phyloP scores from a whole-genome alignment of 2,329 filamentous ascomycete genomes.

The Beauveria sp. region DNA sequence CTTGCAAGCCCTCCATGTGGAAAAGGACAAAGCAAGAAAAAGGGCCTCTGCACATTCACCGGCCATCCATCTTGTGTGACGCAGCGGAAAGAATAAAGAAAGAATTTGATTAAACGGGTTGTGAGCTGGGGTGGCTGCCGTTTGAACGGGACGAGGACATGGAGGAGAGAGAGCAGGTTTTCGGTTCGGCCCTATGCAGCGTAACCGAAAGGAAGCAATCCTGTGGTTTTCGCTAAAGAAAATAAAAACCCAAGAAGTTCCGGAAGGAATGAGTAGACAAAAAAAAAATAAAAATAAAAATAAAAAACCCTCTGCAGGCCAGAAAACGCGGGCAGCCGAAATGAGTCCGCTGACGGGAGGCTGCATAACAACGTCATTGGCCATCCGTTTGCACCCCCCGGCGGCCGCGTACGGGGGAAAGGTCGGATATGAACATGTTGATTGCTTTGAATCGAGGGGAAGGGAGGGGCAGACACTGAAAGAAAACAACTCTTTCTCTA shows the following conservation, averaged over 20 bases:
- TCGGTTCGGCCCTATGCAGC: background rate
- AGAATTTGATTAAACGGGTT: too few relatives aligned
- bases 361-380: constrained; percentile 4
- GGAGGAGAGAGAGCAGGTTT: background rate
- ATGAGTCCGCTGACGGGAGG: background rate
- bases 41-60: too few relatives aligned
- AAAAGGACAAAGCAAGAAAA: background rate
- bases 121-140: background rate
- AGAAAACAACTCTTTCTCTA: too few relatives aligned
- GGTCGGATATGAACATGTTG: too few relatives aligned
- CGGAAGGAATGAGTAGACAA: background rate
- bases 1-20: background rate
- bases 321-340: background rate
- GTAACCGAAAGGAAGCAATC: background rate
- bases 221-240: background rate
- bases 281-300: background rate
- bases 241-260: background rate
- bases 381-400: background rate
- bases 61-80: too few relatives aligned
- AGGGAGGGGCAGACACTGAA: too few relatives aligned
- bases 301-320: background rate
- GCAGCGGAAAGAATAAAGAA: too few relatives aligned
- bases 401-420: background rate
- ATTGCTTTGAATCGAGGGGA: too few relatives aligned
- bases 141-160: background rate